Conservation (phyloP, 169 alveolate genomes). For the Cryptosporidium muris region DNA sequence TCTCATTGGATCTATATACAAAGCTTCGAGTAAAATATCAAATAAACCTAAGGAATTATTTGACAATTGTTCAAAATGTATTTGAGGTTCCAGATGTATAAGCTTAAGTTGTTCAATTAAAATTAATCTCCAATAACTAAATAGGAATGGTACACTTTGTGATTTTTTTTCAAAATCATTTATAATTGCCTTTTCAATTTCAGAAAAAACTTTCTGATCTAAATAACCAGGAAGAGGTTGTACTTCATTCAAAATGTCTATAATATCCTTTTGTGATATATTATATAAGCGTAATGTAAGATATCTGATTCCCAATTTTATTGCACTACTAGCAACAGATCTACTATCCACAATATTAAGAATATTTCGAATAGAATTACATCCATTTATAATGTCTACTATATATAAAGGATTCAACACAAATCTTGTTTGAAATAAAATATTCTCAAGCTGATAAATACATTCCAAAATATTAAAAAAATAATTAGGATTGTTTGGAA, state of each 20-base stretch:
- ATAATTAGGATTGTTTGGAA: slow-evolving; percentile 2
- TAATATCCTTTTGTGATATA: slow-evolving; percentile 15
- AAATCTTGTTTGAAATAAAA: slow-evolving; percentile 53
- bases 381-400: slow-evolving; percentile 21
- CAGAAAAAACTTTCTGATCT: slow-evolving; percentile 5
- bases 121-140: slow-evolving; percentile 44
- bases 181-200: not conserved
- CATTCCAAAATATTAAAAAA: slow-evolving; percentile 42
- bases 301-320: slow-evolving; percentile 10
- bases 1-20: slow-evolving; percentile 38
- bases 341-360: slow-evolving; percentile 7
- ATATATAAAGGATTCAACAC: slow-evolving; percentile 9
- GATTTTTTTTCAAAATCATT: slow-evolving; percentile 12
- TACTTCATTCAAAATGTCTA: slow-evolving; percentile 3
- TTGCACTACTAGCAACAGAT: not conserved
- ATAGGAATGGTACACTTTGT: slow-evolving; percentile 7
- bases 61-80: not conserved
- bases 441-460: slow-evolving; percentile 61
- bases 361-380: slow-evolving; percentile 13
- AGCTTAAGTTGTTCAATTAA: slow-evolving; percentile 38
- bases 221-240: slow-evolving; percentile 14
- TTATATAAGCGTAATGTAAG: slow-evolving; percentile 46
- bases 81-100: slow-evolving; percentile 10
- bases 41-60: slow-evolving; percentile 25
- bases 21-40: slow-evolving; percentile 29